These are phyloP conservation scores for Cercospora sp. DNA, from an alignment of 2,329 filamentous ascomycete genomes.

Conservation along the genomic window DNA sequence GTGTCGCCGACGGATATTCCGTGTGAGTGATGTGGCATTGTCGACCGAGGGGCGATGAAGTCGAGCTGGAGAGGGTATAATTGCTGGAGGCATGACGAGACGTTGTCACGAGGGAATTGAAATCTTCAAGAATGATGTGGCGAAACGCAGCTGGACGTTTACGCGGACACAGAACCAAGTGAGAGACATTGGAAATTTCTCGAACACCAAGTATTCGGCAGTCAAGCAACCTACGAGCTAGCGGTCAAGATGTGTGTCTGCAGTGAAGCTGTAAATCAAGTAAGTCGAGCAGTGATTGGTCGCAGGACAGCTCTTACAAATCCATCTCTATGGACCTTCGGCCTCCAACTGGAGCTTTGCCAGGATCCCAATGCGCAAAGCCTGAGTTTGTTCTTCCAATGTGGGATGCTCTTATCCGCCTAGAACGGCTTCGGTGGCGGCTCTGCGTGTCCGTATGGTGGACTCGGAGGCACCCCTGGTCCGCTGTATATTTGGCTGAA, in stretches of 20 bases:
- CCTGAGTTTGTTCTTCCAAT: neutral
- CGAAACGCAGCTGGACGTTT: neutral
- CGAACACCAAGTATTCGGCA: neutral
- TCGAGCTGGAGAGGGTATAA: too few species aligned
- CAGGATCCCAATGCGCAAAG: neutral
- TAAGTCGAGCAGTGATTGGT: neutral
- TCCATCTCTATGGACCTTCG: too few species aligned
- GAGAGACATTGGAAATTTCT: neutral
- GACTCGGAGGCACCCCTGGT: neutral
- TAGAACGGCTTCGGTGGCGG: neutral
- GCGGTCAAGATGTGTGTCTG: neutral
- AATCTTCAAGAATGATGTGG: neutral
- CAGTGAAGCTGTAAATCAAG: neutral
- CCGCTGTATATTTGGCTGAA: neutral
- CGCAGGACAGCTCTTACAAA: neutral
- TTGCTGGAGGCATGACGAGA: neutral
- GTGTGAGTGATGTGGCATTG: neutral
- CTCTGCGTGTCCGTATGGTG: neutral
- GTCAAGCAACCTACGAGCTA: neutral
- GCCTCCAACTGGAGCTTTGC: neutral
- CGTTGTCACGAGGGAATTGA: neutral
- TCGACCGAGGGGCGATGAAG: too few species aligned
- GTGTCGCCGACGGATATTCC: constrained; percentile 16
- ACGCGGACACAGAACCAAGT: neutral
- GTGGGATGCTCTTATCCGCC: neutral